A percentile compares a stretch with the other conserved stretches of the same genome.
Evolutionary conservation across 331 rosid genomes (phyloP).

Genomic region (Rhamnella rubrinervis): DNA sequence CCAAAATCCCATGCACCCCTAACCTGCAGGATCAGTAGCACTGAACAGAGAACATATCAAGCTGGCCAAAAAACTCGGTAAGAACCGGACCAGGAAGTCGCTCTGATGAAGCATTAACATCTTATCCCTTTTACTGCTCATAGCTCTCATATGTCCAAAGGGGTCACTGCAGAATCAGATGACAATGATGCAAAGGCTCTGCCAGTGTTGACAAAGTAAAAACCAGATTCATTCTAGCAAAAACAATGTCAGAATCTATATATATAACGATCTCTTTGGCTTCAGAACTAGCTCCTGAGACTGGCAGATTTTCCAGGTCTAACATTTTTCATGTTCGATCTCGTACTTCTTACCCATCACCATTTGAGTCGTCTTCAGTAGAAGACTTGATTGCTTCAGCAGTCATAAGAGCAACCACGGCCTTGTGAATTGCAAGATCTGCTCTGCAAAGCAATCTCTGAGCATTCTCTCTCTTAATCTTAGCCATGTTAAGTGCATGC

Average conservation of each 20-base stretch:
- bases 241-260: constrained; percentile 27
- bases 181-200: constrained; percentile 22
- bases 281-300: constrained; percentile 16
- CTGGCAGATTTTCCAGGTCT: constrained; percentile 6
- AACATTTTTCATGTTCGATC: constrained; percentile 10
- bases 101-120: constrained; percentile 23
- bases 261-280: constrained; percentile 11
- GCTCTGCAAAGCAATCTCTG: constrained; percentile 65
- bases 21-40: constrained; percentile 46
- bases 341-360: constrained; percentile 27
- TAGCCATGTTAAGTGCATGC: constrained; percentile 60
- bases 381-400: constrained; percentile 81
- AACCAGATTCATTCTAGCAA: constrained; percentile 36
- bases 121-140: constrained; percentile 29
- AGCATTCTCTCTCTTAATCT: constrained; percentile 69
- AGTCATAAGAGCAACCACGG: constrained; percentile 80
- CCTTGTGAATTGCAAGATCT: constrained; percentile 82
- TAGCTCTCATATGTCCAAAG: constrained; percentile 30
- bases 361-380: constrained; percentile 39
- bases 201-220: constrained; percentile 30
- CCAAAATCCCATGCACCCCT: constrained; percentile 57
- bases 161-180: constrained; percentile 29
- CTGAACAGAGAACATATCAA: constrained; percentile 44
- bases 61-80: constrained; percentile 37
- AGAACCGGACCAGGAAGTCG: constrained; percentile 28